Base-by-base conservation (phyloP, 345 rosid genomes). In the Heritiera littoralis region DNA sequence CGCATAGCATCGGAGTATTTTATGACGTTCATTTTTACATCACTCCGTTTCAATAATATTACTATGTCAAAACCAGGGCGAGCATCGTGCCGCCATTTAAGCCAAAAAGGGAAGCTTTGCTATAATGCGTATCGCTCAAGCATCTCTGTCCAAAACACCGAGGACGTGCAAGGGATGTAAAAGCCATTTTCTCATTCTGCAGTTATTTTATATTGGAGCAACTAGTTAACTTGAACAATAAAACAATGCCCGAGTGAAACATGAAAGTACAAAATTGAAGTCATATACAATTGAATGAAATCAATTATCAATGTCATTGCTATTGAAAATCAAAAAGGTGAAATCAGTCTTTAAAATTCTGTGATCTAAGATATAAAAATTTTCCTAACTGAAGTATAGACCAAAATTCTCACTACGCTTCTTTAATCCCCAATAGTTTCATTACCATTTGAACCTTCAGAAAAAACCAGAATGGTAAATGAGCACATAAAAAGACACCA, bases 261-360 rank as follows among this genome's bases (percentile, higher is more conserved):
- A 38, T 20, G 6, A 18, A 72, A 54, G 28, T 8, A 15, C 49
- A 64, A 63, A 70, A 77, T 49, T 67, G 7, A 60, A 76, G 63
- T 82, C 80, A 35, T 83, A 66, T 80, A 82, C 82, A 80, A 78
- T 77, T 69, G 78, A 83, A 74, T 79, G 69, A 80, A 80, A 84
- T 40, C 76, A 80, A 81, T 64, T 49, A 30, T 71, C 78, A 13
- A 51, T 66, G 79, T 55, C 80, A 63, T n/a, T 18, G 23, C 49
- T 72, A 59, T 66, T 48, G 32, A 17, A 45, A 84, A 66, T 4
- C 13, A 46, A 56, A 73, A 58, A 13, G 55, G 46, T 18, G 43
- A 66, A 71, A 73, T 6, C 7, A 13, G 76, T 65, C 63, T 35
- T 35, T 38, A 51, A 63, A 56, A 78, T 77, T 51, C 20, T 59